These are phyloP conservation scores for Citrus reticulata DNA, from an alignment of 345 rosid species.

Conservation along the genomic window DNA sequence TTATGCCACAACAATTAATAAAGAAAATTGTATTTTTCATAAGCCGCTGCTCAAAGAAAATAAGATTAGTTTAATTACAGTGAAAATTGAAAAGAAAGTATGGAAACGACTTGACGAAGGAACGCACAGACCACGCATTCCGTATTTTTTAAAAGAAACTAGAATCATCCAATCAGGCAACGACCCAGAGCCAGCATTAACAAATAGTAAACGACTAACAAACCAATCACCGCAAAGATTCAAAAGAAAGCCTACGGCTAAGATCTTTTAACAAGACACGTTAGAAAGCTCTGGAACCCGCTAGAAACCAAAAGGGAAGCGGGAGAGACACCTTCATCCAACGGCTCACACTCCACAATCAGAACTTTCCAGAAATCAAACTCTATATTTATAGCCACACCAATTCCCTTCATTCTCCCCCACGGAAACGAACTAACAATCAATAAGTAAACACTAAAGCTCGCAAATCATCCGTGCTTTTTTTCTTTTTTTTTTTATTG, in stretches of 20 bases:
- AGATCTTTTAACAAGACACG: not conserved
- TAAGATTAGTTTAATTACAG: no score
- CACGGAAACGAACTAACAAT: no score
- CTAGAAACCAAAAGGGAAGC: not conserved
- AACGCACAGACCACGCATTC: not conserved
- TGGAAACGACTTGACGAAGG: no score
- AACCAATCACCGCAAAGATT: not conserved
- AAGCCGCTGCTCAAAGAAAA: no score
- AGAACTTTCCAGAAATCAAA: conserved; percentile 16
- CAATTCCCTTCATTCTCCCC: not conserved
- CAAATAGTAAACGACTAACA: not conserved
- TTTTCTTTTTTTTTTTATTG: not conserved
- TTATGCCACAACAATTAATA: no score
- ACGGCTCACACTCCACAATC: not conserved
- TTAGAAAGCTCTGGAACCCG: conserved; percentile 22
- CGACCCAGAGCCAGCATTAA: not conserved
- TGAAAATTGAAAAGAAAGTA: no score
- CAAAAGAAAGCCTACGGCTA: not conserved
- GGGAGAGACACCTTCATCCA: conserved; percentile 10
- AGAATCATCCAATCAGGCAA: conserved; percentile 1
- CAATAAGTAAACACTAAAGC: no score
- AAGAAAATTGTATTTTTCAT: no score
- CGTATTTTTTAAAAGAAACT: not conserved
- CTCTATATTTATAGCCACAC: conserved; percentile 4
- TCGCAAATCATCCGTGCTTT: not conserved